Percentiles rank a stretch among this genome's conserved stretches.
These are phyloP conservation scores for Prinsepia uniflora DNA, from an alignment of 306 rosid genomes.

Conservation along the genomic window DNA sequence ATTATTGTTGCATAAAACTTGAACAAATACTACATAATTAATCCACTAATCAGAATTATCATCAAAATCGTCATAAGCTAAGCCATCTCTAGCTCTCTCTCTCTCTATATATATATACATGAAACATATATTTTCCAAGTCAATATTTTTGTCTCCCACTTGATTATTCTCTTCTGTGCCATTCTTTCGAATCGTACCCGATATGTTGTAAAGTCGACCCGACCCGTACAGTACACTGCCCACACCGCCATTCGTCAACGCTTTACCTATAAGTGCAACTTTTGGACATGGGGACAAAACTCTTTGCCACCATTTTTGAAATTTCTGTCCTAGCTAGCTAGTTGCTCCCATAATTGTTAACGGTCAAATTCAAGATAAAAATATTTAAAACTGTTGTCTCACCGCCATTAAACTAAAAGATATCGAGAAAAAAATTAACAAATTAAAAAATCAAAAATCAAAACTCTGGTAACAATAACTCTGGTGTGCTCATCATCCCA, in stretches of 20 bases:
- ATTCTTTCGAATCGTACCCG: neutral
- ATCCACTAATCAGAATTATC: neutral
- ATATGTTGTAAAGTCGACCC: too few species aligned
- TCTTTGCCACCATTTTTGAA: conserved; percentile 24
- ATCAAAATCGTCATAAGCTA: neutral
- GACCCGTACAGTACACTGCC: too few species aligned
- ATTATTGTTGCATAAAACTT: neutral
- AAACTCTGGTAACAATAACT: conserved; percentile 41
- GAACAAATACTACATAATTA: neutral
- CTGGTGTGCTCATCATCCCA: conserved; percentile 22
- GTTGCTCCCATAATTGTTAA: neutral
- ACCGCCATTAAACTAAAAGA: conserved; percentile 7
- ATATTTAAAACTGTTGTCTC: neutral
- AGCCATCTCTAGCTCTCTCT: too few species aligned
- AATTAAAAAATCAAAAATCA: conserved; percentile 15
- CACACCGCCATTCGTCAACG: conserved; percentile 18
- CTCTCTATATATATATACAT: too few species aligned
- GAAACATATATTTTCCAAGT: conserved; percentile 10
- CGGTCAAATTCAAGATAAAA: conserved; percentile 17
- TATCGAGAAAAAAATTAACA: too few species aligned
- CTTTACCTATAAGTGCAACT: neutral
- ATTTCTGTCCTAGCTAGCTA: conserved; percentile 12
- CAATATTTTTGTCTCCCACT: neutral
- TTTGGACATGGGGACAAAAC: conserved; percentile 7
- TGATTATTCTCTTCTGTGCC: neutral